These are phyloP conservation scores for Pleurostoma richardsiae DNA, from an alignment of 2,329 filamentous ascomycete species.

Conservation along the genomic window DNA sequence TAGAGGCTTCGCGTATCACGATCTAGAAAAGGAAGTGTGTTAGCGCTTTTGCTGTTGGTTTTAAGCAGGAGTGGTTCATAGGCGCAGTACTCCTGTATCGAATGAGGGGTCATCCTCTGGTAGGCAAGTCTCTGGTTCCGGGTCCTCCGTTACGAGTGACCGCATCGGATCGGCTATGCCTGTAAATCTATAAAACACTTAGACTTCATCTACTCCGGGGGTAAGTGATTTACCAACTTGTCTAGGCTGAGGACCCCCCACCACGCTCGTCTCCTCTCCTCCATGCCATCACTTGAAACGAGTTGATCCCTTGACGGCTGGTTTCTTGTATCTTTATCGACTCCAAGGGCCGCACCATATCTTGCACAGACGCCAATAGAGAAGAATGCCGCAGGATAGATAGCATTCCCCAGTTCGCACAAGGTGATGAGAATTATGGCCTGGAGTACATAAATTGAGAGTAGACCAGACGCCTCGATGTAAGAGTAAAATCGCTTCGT, in stretches of 20 bases:
- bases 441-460: constrained; percentile 20
- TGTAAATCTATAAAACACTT: background rate
- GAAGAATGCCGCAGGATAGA: constrained; percentile 27
- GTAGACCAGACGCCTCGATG: constrained; percentile 17
- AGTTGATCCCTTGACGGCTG: background rate
- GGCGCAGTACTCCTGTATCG: constrained; percentile 8
- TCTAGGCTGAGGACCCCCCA: constrained; percentile 3
- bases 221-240: constrained; percentile 1
- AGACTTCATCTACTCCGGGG: background rate
- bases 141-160: constrained; percentile 2
- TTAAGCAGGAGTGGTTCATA: too few relatives aligned
- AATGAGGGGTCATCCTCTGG: constrained; percentile 4
- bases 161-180: background rate
- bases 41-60: background rate
- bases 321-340: background rate
- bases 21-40: background rate
- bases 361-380: constrained; percentile 11
- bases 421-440: constrained; percentile 21
- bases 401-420: constrained; percentile 26
- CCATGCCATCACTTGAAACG: background rate
- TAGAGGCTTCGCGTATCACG: background rate
- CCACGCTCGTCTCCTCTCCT: constrained; percentile 4
- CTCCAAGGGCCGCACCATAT: background rate
- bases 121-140: constrained; percentile 1
- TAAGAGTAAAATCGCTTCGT: constrained; percentile 18